These are phyloP conservation scores for Cerioporus squamosus DNA, from an alignment of 1,284 basidiomycete species.

Conservation along the genomic window DNA sequence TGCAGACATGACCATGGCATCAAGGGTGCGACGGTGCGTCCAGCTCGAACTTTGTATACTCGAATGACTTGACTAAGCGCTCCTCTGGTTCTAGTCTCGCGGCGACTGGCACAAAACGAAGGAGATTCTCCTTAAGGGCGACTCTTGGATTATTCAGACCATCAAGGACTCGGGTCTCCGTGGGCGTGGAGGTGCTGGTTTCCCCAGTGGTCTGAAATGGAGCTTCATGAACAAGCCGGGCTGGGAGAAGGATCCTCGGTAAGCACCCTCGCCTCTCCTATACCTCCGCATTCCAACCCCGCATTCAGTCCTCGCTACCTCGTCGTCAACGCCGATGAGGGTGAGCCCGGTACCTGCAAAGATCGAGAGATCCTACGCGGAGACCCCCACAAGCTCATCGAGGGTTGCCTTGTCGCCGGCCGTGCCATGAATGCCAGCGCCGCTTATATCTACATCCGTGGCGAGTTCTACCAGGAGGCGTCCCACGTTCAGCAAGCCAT, in stretches of 20 bases:
- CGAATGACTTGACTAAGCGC: slow-evolving; percentile 13
- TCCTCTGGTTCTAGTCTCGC: slow-evolving; percentile 60
- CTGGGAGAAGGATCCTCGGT: slow-evolving; percentile 95
- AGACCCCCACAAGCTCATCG: slow-evolving; percentile 97
- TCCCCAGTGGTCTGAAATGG: slow-evolving; percentile 98
- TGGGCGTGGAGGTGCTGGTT: slow-evolving; percentile 96
- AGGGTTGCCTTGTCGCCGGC: slow-evolving; percentile 98
- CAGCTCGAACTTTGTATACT: not conserved
- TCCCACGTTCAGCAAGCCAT: slow-evolving; percentile 94
- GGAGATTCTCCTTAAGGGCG: slow-evolving; percentile 93
- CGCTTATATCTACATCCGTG: slow-evolving; percentile 99
- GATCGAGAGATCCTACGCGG: slow-evolving; percentile 98
- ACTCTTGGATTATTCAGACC: slow-evolving; percentile 96
- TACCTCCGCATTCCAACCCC: not conserved
- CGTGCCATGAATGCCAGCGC: slow-evolving; percentile 97
- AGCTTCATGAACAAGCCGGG: slow-evolving; percentile 99
- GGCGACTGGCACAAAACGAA: slow-evolving; percentile 99
- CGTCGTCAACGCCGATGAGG: slow-evolving; percentile 98
- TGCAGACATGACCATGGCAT: slow-evolving; percentile 86
- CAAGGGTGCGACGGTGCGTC: slow-evolving; percentile 82
- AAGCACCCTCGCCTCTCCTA: slow-evolving; percentile 22
- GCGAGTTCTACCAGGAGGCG: slow-evolving; percentile 97
- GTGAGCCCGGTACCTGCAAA: slow-evolving; percentile 99
- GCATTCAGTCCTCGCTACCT: slow-evolving; percentile 83
- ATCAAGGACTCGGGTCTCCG: slow-evolving; percentile 97